A percentile compares a stretch with the other conserved stretches of the same genome.
These are phyloP conservation scores for Apiospora phragmitis DNA, from an alignment of 2,329 filamentous ascomycete genomes.

Conservation along the genomic window DNA sequence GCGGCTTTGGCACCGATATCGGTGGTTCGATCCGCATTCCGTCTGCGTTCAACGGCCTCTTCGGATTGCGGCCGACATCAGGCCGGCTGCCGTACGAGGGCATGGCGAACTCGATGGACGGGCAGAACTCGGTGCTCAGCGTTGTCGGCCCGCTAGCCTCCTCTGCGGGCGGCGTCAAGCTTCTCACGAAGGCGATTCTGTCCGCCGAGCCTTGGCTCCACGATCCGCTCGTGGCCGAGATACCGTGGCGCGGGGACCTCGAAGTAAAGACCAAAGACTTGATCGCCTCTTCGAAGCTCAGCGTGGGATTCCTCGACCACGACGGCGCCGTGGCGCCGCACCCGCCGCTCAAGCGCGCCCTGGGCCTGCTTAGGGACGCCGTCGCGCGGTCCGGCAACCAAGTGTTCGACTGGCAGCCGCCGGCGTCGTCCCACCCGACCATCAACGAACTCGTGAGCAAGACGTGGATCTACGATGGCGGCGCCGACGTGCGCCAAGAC, in stretches of 20 bases:
- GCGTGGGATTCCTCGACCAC: slow-evolving; percentile 34
- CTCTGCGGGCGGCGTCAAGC: slow-evolving; percentile 22
- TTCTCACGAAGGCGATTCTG: slow-evolving; percentile 31
- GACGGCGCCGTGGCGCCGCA: slow-evolving; percentile 36
- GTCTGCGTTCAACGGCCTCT: slow-evolving; percentile 32
- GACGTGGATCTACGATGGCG: slow-evolving; percentile 30
- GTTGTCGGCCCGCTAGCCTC: slow-evolving; percentile 36
- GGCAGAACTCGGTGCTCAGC: slow-evolving; percentile 33
- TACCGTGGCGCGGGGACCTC: slow-evolving; percentile 36
- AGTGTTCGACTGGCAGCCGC: slow-evolving; percentile 32
- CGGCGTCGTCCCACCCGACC: slow-evolving; percentile 27
- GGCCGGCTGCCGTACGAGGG: slow-evolving; percentile 34
- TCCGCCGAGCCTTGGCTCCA: slow-evolving; percentile 35
- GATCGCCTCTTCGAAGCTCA: slow-evolving; percentile 23
- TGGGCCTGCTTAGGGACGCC: slow-evolving; percentile 27
- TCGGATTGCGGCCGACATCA: slow-evolving; percentile 28
- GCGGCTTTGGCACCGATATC: slow-evolving; percentile 40
- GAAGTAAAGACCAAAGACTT: slow-evolving; percentile 22
- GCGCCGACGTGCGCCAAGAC: slow-evolving; percentile 23
- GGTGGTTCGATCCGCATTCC: slow-evolving; percentile 34
- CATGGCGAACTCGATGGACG: slow-evolving; percentile 36
- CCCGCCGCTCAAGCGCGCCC: slow-evolving; percentile 35
- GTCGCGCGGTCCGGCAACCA: slow-evolving; percentile 30
- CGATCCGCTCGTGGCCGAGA: slow-evolving; percentile 35
- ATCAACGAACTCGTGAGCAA: slow-evolving; percentile 23